Conservation (phyloP, 2,329 filamentous ascomycete genomes). For the Chaetomiaceae sp. region DNA sequence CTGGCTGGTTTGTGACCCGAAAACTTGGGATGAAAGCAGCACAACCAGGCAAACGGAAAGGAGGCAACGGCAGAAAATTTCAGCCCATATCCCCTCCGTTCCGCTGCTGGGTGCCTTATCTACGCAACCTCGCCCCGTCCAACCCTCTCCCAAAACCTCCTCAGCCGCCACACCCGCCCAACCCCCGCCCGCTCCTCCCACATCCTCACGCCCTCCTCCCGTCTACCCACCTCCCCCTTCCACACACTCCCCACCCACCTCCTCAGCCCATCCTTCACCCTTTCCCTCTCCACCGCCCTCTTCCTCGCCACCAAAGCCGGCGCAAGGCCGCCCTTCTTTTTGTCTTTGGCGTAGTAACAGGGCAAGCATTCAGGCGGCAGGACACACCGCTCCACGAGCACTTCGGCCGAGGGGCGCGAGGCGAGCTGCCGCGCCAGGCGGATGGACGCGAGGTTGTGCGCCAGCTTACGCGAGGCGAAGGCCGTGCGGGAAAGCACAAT, state of each 20-base stretch:
- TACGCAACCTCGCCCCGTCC: slow-evolving; percentile 39
- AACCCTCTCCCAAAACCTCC: slow-evolving; percentile 63
- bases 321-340: slow-evolving; percentile 40
- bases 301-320: slow-evolving; percentile 60
- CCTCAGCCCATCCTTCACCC: slow-evolving; percentile 61
- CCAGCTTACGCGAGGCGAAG: slow-evolving; percentile 59
- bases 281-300: slow-evolving; percentile 61
- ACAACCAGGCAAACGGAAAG: no score
- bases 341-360: no score
- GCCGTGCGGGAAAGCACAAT: slow-evolving; percentile 66
- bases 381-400: slow-evolving; percentile 59
- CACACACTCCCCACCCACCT: slow-evolving; percentile 60
- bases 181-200: slow-evolving; percentile 50
- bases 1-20: no score
- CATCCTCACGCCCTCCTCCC: slow-evolving; percentile 43
- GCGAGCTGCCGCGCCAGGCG: slow-evolving; percentile 59
- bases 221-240: slow-evolving; percentile 48
- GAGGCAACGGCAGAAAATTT: no score
- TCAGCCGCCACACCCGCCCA: slow-evolving; percentile 57
- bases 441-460: slow-evolving; percentile 61
- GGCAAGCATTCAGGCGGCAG: slow-evolving; percentile 61
- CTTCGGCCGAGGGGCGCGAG: slow-evolving; percentile 54
- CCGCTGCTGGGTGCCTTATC: no score
- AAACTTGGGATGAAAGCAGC: no score
- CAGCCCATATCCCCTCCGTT: no score